Evolutionary conservation across 2,329 filamentous ascomycete genomes (phyloP).

Genomic region (Gremmenia infestans): DNA sequence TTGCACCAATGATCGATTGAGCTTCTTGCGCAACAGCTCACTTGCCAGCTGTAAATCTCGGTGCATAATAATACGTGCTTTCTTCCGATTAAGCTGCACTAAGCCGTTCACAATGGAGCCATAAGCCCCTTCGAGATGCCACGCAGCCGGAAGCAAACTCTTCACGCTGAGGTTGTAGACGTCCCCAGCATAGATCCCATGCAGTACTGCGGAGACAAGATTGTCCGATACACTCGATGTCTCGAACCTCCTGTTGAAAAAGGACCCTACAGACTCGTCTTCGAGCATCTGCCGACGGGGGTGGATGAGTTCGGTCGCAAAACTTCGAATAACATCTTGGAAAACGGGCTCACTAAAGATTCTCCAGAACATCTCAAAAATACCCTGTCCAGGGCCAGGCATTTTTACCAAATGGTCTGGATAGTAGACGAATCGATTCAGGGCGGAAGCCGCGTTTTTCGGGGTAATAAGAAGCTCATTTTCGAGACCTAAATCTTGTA

Average conservation of each 20-base stretch:
- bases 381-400: conserved; percentile 39
- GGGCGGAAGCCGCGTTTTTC: conserved; percentile 45
- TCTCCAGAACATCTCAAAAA: conserved; percentile 31
- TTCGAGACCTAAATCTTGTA: conserved; percentile 51
- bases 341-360: conserved; percentile 53
- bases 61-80: background rate
- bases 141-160: conserved; percentile 41
- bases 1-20: conserved; percentile 12
- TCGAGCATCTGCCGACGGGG: conserved; percentile 33
- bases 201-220: conserved; percentile 67
- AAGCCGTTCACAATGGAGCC: conserved; percentile 14
- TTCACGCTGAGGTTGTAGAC: conserved; percentile 73
- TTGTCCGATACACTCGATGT: conserved; percentile 60
- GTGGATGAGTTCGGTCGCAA: conserved; percentile 29
- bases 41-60: background rate
- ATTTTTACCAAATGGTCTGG: conserved; percentile 71
- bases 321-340: conserved; percentile 33
- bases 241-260: conserved; percentile 50
- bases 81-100: background rate
- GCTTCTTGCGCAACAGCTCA: conserved; percentile 6
- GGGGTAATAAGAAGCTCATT: conserved; percentile 51
- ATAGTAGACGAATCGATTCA: conserved; percentile 80
- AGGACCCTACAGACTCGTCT: conserved; percentile 71
- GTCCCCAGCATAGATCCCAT: conserved; percentile 92
- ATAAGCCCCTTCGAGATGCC: conserved; percentile 17